Evolutionary conservation across 495 filamentous ascomycete species (phyloP).

Genomic region (Talaromyces borbonicus): DNA sequence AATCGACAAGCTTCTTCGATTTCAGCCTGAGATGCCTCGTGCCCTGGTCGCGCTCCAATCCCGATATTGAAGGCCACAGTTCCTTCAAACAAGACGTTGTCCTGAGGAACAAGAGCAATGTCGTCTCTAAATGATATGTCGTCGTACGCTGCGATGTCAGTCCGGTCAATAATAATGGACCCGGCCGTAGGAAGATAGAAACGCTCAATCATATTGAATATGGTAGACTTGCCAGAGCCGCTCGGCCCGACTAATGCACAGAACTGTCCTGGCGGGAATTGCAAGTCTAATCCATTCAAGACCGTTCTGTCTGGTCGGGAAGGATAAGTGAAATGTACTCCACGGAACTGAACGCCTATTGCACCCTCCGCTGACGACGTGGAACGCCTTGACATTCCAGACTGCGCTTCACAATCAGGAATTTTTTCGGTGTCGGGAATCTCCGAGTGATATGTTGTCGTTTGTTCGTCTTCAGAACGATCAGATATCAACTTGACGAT

Average conservation of each 20-base stretch:
- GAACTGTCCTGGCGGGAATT: constrained; percentile 48
- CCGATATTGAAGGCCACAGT: constrained; percentile 38
- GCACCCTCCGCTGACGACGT: neutral
- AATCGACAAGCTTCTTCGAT: constrained; percentile 47
- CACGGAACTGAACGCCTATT: neutral
- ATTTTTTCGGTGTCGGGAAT: neutral
- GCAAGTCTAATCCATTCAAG: constrained; percentile 41
- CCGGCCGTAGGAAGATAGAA: constrained; percentile 42
- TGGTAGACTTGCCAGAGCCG: constrained; percentile 53
- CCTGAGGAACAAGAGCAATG: constrained; percentile 40
- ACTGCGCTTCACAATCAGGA: neutral
- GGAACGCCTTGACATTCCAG: neutral
- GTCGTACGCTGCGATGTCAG: constrained; percentile 26
- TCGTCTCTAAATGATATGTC: constrained; percentile 34
- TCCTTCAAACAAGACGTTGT: constrained; percentile 47
- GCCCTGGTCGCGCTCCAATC: constrained; percentile 36
- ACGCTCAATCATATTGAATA: constrained; percentile 49
- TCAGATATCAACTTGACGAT: constrained; percentile 26
- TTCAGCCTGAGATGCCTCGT: constrained; percentile 35
- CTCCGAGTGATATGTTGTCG: neutral
- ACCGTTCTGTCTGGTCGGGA: constrained; percentile 44
- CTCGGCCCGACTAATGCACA: constrained; percentile 50
- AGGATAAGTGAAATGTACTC: constrained; percentile 53
- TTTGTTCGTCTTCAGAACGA: constrained; percentile 20
- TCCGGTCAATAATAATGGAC: constrained; percentile 30